Evolutionary conservation across 768 basidiomycete species (phyloP).

Genomic region (Podaxis sp.): DNA sequence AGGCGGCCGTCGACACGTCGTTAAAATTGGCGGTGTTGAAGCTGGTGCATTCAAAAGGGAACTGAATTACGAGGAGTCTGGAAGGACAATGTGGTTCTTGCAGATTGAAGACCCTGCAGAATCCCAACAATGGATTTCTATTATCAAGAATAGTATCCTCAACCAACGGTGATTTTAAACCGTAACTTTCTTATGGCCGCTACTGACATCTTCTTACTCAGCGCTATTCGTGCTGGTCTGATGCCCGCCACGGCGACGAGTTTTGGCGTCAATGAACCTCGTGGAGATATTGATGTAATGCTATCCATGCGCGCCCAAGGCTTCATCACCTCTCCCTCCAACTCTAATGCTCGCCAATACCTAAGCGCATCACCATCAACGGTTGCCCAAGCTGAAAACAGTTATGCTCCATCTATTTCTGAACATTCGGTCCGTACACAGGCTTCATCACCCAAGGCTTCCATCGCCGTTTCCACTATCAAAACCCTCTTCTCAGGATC

Average conservation of each 20-base stretch:
- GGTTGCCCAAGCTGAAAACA: conserved; percentile 30
- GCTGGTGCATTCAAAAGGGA: conserved; percentile 49
- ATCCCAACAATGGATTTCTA: conserved; percentile 74
- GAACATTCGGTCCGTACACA: conserved; percentile 45
- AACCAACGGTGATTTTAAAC: conserved; percentile 55
- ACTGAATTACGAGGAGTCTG: conserved; percentile 46
- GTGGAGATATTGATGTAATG: conserved; percentile 84
- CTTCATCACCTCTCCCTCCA: conserved; percentile 36
- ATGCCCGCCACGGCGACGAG: conserved; percentile 38
- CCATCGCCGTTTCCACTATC: conserved; percentile 52
- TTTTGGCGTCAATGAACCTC: conserved; percentile 54
- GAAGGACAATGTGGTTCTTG: conserved; percentile 66
- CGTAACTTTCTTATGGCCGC: background rate
- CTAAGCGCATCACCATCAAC: conserved; percentile 28
- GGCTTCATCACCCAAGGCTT: conserved; percentile 37
- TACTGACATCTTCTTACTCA: conserved; percentile 27
- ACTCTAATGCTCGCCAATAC: conserved; percentile 19
- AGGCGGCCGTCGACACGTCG: conserved; percentile 48
- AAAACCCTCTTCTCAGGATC: conserved; percentile 55
- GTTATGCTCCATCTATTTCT: conserved; percentile 48
- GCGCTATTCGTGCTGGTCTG: conserved; percentile 70
- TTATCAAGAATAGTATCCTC: conserved; percentile 71
- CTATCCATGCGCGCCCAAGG: conserved; percentile 75
- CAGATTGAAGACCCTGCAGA: conserved; percentile 62
- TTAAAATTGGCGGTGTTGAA: conserved; percentile 69